Evolutionary conservation across 768 basidiomycete genomes (phyloP), one percentile per base, ranked within the genome.

Genomic region (Rhodocollybia butyracea): DNA sequence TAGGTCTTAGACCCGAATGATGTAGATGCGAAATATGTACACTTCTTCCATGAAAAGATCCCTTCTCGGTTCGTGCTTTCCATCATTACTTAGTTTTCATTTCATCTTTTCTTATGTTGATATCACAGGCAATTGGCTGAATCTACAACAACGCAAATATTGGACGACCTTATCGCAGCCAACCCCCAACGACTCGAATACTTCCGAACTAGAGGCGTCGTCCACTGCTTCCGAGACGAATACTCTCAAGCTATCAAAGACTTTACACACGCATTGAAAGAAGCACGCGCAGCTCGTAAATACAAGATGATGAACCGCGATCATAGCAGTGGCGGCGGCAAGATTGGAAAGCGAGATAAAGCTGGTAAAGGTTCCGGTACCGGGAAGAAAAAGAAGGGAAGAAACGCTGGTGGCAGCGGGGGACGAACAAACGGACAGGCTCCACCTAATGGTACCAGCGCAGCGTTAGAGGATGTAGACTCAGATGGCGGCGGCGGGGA

Each of bases 21-120:
- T 60, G 61, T 79, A 8, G 89, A 94, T 61, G 91, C 92, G 12
- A 83, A 80, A 75, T 94, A 94, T 66, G 91, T 95, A 2, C 88
- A 94, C 63, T 95, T 95, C 67, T 95, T 95, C 71, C 93, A 95
- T 62, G 92, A 95, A 66, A 94, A 93, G 73, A 95, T 95, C 60
- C 93, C 93, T 21, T 94, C 93, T 54, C 80, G 92, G 91, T 94
- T 58, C 57, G 79, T 72, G 39, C 32, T 22, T 43, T 56, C 26
- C 34, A 30, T 5, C 19, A 29, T 5, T 22, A 2, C 56, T 38
- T 13, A 41, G 17, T 19, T 31, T 59, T 15, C 62, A 54, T 43
- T 51, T 64, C 46, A 59, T 55, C 55, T 63, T 50, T 61, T 8
- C 57, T 34, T 46, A n/a, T n/a, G n/a, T n/a, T n/a, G n/a, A n/a